phyloP scores from a whole-genome alignment of 2,329 filamentous ascomycete genomes.

The Venturia aucupariae region DNA sequence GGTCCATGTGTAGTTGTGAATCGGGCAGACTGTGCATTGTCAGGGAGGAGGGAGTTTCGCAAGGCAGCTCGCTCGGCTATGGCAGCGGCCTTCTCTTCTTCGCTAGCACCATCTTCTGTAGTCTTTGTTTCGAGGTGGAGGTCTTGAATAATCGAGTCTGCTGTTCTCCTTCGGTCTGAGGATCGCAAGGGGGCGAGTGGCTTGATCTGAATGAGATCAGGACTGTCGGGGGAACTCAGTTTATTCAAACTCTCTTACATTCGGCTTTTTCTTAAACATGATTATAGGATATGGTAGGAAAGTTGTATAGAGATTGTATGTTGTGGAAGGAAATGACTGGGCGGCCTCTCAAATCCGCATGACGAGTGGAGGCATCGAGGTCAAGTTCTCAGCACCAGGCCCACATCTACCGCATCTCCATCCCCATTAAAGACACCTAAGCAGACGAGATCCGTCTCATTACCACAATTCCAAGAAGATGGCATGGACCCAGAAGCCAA shows the following conservation, averaged over 20 bases:
- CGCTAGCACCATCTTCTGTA: conserved; percentile 24
- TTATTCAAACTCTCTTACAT: conserved; percentile 31
- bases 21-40: conserved; percentile 51
- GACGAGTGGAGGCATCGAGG: not conserved
- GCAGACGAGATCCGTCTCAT: too few relatives aligned
- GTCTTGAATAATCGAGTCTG: conserved; percentile 57
- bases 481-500: not conserved
- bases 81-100: conserved; percentile 35
- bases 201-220: conserved; percentile 46
- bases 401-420: not conserved
- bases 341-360: not conserved
- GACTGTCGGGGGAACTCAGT: conserved; percentile 16
- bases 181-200: conserved; percentile 56
- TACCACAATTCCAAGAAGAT: not conserved
- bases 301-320: not conserved
- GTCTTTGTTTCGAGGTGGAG: conserved; percentile 43
- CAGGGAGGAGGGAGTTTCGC: conserved; percentile 52
- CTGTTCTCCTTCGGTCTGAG: conserved; percentile 57
- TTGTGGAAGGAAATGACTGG: not conserved
- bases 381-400: not conserved
- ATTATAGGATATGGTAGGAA: conserved; percentile 2
- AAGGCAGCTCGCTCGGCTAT: conserved; percentile 40
- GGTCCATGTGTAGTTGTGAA: conserved; percentile 58
- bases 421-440: not conserved
- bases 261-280: conserved; percentile 59